phyloP scores from a whole-genome alignment of 2,329 filamentous ascomycete genomes.

The Trichophaea hybrida region DNA sequence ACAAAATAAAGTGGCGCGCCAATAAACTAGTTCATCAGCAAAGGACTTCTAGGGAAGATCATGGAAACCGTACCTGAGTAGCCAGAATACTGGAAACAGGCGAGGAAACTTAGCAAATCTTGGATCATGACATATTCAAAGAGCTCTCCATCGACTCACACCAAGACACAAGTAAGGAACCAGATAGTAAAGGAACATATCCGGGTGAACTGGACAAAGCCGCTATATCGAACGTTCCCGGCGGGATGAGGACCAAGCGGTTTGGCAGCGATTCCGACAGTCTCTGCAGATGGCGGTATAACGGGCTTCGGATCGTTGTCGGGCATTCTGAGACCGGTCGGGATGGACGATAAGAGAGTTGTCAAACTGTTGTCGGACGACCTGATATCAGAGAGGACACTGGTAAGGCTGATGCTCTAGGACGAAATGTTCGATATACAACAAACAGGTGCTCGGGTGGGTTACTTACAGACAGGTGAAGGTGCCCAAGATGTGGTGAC shows the following conservation, averaged over 20 bases:
- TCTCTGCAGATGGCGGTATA: not conserved
- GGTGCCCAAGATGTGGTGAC: too few relatives aligned
- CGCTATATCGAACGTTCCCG: constrained; percentile 41
- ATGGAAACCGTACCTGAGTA: constrained; percentile 9
- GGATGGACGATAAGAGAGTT: not conserved
- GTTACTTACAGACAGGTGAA: too few relatives aligned
- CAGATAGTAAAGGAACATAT: constrained; percentile 40
- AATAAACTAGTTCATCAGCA: constrained; percentile 40
- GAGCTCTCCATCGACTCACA: constrained; percentile 33
- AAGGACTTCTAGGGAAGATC: not conserved
- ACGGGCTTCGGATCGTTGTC: not conserved
- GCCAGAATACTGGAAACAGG: constrained; percentile 10
- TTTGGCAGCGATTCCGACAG: not conserved
- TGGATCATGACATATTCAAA: not conserved
- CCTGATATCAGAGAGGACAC: too few relatives aligned
- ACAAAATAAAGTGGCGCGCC: constrained; percentile 62
- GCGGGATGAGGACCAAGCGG: constrained; percentile 37
- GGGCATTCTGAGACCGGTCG: not conserved
- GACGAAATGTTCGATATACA: too few relatives aligned
- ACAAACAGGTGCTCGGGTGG: too few relatives aligned
- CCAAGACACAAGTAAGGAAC: constrained; percentile 38
- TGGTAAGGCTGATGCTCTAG: too few relatives aligned
- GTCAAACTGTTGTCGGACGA: not conserved
- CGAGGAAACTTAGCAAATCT: not conserved
- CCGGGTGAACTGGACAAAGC: constrained; percentile 39